phyloP scores from a whole-genome alignment of 805 yeast genomes.

The Cephaloascus albidus region DNA sequence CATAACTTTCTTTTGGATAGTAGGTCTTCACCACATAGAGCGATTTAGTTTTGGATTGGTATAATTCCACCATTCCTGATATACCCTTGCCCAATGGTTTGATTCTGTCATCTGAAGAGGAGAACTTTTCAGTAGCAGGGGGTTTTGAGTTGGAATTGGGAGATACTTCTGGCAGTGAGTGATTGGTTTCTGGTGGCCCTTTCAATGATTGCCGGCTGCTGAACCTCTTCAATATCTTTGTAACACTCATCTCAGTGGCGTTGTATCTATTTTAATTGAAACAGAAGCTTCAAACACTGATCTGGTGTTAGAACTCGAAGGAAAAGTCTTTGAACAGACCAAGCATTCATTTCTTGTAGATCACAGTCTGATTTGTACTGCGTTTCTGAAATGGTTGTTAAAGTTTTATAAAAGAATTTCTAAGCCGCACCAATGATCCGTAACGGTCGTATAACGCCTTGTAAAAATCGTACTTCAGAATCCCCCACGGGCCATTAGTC shows the following conservation, averaged over 20 bases:
- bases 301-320: too few species aligned
- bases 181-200: not conserved
- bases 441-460: too few species aligned
- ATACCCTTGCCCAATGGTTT: constrained; percentile 16
- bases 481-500: too few species aligned
- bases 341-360: too few species aligned
- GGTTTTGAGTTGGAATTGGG: not conserved
- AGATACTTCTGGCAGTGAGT: not conserved
- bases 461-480: too few species aligned
- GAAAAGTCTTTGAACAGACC: too few species aligned
- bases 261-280: too few species aligned
- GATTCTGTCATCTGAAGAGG: constrained; percentile 9
- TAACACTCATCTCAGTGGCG: not conserved
- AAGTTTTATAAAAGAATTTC: too few species aligned
- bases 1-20: constrained; percentile 26
- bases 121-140: not conserved
- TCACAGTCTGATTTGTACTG: too few species aligned
- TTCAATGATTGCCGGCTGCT: not conserved
- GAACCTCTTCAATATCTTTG: not conserved
- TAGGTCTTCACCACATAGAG: constrained; percentile 37
- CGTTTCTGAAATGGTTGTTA: too few species aligned
- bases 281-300: too few species aligned
- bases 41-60: constrained; percentile 4
- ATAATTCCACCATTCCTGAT: constrained; percentile 24
- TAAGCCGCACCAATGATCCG: too few species aligned